phyloP scores from a whole-genome alignment of 2,329 filamentous ascomycete species.

The Talaromyces funiculosus region DNA sequence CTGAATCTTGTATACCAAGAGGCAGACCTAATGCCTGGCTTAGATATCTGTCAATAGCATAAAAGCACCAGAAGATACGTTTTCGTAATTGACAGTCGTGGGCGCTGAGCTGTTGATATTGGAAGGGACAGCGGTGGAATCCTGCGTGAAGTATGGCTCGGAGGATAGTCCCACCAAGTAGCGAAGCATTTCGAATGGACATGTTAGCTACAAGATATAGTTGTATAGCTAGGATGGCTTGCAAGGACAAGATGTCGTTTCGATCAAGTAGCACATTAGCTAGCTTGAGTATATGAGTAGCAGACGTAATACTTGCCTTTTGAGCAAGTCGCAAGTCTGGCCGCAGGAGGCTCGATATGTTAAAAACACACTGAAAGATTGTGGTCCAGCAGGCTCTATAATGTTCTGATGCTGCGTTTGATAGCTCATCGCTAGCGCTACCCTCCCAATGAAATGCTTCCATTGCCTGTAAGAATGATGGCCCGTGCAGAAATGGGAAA shows the following conservation, averaged over 20 bases:
- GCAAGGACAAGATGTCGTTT: slow-evolving; percentile 44
- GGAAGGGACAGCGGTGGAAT: slow-evolving; percentile 48
- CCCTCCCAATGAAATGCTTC: slow-evolving; percentile 37
- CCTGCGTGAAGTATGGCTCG: slow-evolving; percentile 47
- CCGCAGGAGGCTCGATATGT: slow-evolving; percentile 38
- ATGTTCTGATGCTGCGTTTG: slow-evolving; percentile 15
- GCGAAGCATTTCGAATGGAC: slow-evolving; percentile 46
- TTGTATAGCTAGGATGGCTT: slow-evolving; percentile 46
- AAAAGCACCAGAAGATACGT: slow-evolving; percentile 40
- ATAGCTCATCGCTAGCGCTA: background rate
- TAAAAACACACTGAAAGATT: slow-evolving; percentile 49
- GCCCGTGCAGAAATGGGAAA: slow-evolving; percentile 49
- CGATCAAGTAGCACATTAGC: slow-evolving; percentile 35
- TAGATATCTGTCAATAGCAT: slow-evolving; percentile 39
- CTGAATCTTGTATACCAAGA: slow-evolving; percentile 38
- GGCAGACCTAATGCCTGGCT: slow-evolving; percentile 37
- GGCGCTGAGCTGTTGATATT: slow-evolving; percentile 43
- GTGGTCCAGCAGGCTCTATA: slow-evolving; percentile 28
- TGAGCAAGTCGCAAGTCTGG: slow-evolving; percentile 29
- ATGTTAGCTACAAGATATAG: slow-evolving; percentile 46
- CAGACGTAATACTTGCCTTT: slow-evolving; percentile 34
- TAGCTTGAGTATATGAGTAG: slow-evolving; percentile 33
- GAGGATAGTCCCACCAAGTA: slow-evolving; percentile 44
- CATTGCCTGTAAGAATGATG: slow-evolving; percentile 44
- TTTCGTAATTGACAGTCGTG: slow-evolving; percentile 38